Evolutionary conservation across 1,139 yeast species (phyloP), one percentile per base, ranked within the genome.

Genomic region (Zygosaccharomyces pseudobailii): DNA sequence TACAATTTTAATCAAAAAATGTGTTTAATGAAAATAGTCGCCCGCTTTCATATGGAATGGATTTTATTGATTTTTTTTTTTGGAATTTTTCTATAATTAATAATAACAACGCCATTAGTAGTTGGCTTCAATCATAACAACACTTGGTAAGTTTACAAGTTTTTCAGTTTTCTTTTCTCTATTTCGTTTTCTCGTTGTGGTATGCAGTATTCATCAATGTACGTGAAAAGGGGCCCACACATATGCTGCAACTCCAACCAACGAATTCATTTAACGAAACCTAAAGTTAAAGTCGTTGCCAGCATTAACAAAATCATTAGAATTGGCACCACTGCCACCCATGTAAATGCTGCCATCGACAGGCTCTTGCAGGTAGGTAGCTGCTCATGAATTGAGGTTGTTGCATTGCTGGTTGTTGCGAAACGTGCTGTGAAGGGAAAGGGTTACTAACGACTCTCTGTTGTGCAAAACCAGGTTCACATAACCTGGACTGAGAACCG

Each of bases 391-490:
- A 40, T 17, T 30, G 42, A 13, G 42, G 47, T n/a, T 43, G 51
- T 28, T 45, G 47, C 20, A 33, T 43, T 33, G 40, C 27, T 19
- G 44, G 41, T 17, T 40, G 45, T 23, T 47, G 45, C 3, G 41
- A 23, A 38, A 38, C 9, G 13, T 40, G 40, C 23, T 49, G 51
- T 39, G 53, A 47, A 27, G 55, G 55, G 36, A 47, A 56, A 13
- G 58, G 58, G 36, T 52, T 52, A 43, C 58, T 55, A n/a, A 51
- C 48, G 20, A 55, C 48, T 50, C 60, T 51, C 37, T 55, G 58
- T 43, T 53, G 52, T 20, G 43, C 45, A 33, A 49, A 51, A 34
- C 40, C 47, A 20, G 51, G 47, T 25, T 48, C 51, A 28, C 46
- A 37, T 13, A 48, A 42, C 31, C 43, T 43, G 23, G 47, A 43